Evolutionary conservation across 2,329 filamentous ascomycete genomes (phyloP), one percentile per base, ranked within the genome.

Genomic region (Fusarium redolens): DNA sequence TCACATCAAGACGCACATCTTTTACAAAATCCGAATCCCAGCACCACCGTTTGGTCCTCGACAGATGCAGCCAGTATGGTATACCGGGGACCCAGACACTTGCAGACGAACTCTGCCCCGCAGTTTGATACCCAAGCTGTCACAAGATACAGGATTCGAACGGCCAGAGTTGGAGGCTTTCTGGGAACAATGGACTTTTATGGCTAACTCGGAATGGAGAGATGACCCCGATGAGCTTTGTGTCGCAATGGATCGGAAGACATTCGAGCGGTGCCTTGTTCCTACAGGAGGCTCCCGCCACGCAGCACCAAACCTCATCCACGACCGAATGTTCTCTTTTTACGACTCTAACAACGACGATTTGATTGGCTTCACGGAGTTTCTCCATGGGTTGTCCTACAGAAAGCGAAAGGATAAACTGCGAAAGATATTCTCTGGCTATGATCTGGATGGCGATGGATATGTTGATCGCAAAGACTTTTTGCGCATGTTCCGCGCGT

Each of bases 101-200:
- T 90, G 92, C 76, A 86, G 90, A 22, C 88, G 90, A 25, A 90
- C 86, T 48, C 86, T 98, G n/a, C 89, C 91, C 2, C 87, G 90
- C 31, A 81, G 85, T 4, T 83, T 96, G 41, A 91, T 93, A 59
- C 88, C 90, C 59, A 91, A 91, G 66, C 86, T 95, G 61, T 90
- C 90, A 35, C 87, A 87, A 61, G 91, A 93, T 69, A 95, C 93
- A 1, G 91, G 91, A 22, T 93, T 97, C 81, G 95, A 98, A 78
- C 89, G 92, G 33, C 92, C 94, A 4, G 94, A 97, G 81, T 85
- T 99, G 10, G 96, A 98, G 82, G 96, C 95, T 11, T 90, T 97
- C 45, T 98, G 95, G 92, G 96, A 98, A 78, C 96, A 98, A 79
- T 99, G 97, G 88, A 95, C 93, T 9, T 98, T 95, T 80, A 92